Evolutionary conservation across 2,329 filamentous ascomycete species (phyloP).

Genomic region (Fonsecaea monophora): DNA sequence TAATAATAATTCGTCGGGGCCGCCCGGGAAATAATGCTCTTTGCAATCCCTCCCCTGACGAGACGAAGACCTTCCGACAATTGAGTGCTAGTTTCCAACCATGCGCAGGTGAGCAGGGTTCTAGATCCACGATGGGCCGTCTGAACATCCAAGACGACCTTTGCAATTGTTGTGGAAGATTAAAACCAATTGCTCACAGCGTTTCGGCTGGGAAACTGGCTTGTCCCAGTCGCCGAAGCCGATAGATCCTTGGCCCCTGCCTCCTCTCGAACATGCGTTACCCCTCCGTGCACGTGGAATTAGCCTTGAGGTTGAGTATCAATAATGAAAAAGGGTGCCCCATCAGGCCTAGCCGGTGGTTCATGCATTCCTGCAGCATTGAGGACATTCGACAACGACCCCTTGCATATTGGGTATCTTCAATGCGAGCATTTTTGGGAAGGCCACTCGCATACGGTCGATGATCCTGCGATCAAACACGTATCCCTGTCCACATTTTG

Average conservation of each 20-base stretch:
- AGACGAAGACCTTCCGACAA: background rate
- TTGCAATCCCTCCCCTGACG: background rate
- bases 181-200: background rate
- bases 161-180: background rate
- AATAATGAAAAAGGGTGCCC: background rate
- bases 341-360: background rate
- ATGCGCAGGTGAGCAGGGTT: background rate
- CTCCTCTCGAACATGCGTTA: background rate
- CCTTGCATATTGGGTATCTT: background rate
- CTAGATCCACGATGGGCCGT: background rate
- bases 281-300: constrained; percentile 12
- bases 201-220: background rate
- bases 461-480: background rate
- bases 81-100: background rate
- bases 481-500: background rate
- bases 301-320: background rate
- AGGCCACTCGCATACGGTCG: background rate
- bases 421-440: background rate
- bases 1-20: background rate
- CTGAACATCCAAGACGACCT: background rate
- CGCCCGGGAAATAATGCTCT: background rate
- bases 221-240: background rate
- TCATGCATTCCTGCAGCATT: background rate
- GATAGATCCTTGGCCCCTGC: background rate
- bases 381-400: background rate